These are phyloP conservation scores for Tetrahymena malaccensis DNA, from an alignment of 73 alveolate species.

Conservation along the genomic window DNA sequence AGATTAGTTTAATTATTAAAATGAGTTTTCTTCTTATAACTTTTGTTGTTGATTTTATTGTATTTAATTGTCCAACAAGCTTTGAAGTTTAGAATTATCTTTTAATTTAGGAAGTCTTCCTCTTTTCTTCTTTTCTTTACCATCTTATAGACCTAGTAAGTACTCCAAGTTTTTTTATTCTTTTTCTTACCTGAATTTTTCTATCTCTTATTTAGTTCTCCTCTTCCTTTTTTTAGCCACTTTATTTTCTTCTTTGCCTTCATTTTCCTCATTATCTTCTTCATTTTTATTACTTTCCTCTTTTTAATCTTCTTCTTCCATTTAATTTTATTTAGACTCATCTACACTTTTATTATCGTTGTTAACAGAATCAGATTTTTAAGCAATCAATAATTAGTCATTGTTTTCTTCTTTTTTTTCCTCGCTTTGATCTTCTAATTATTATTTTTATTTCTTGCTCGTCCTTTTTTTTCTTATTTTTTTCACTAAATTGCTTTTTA, in stretches of 20 bases:
- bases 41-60: neutral
- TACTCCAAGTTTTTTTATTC: neutral
- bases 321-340: neutral
- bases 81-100: neutral
- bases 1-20: neutral
- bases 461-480: neutral
- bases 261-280: neutral
- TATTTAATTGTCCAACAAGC: neutral
- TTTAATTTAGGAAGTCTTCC: neutral
- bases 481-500: neutral
- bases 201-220: neutral
- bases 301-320: neutral
- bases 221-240: neutral
- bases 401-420: neutral
- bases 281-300: neutral
- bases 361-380: neutral
- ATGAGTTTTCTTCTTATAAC: neutral
- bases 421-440: neutral
- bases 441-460: neutral
- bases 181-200: neutral
- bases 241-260: neutral
- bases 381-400: neutral
- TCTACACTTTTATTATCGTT: neutral
- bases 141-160: neutral
- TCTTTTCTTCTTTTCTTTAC: neutral